Base-by-base conservation (phyloP, 352 stramenopile genomes). In the Globisporangium viniferum region DNA sequence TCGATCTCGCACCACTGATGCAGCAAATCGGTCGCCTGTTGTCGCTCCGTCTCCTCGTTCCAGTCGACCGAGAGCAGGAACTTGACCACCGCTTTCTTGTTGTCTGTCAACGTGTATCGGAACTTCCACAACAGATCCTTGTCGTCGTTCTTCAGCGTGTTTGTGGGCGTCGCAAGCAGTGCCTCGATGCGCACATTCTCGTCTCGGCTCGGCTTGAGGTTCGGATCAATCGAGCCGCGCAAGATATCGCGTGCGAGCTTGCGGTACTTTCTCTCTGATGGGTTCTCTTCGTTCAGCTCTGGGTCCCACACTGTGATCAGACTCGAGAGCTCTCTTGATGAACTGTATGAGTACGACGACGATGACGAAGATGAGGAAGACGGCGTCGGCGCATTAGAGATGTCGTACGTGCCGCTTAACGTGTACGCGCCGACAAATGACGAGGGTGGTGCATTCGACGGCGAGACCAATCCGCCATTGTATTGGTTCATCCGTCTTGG, bases 31-130 rank as follows among this genome's bases (percentile, higher is more conserved):
- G 82, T 91, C 3, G 84, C 84, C 82, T 99, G 97, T 31, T 98
- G 96, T 27, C 99, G 97, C 76, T 99, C 98, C 22, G 89, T 90
- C 73, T 99, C 96, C 41, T 98, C 93, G 60, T 97, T 97, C 97
- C 97, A 99, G 81, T 99, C 96, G 7, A 99, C 97, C 10, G 92
- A 97, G 6, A 99, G 77, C 5, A 99, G 73, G 75, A 99, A 99
- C 72, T 99, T 99, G 27, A 98, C 97, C 14, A 99, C 83, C 0
- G 97, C 97, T 67, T 98, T 97, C 66, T 93, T 92, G 79, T 97
- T 96, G 70, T 98, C 93, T 0, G 95, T 97, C 18, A 99, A 70
- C 67, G 91, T 98, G 82, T 98, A 99, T 35, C 97, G 83, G 77
- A 99, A 99, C 67, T 97, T 95, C 96, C 96, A 99, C 5, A 99